These are phyloP conservation scores for Asterella californica DNA, from an alignment of 225 moss, liverwort and hornwort species.

Conservation along the genomic window DNA sequence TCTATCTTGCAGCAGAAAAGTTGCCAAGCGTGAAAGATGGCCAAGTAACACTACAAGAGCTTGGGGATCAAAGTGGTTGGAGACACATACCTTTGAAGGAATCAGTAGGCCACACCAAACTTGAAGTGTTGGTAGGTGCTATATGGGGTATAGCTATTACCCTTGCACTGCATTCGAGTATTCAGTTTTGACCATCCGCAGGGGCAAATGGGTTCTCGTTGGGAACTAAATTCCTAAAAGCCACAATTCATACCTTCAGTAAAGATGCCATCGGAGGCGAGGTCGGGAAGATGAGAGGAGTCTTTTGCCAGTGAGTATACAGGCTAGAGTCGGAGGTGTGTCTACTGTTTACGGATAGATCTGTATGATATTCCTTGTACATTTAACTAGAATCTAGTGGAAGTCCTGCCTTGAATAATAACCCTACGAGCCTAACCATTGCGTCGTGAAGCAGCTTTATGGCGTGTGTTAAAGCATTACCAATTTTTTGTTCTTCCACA, in stretches of 20 bases:
- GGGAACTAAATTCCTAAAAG: background rate
- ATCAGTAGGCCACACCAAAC: constrained; percentile 82
- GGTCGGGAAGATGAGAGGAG: background rate
- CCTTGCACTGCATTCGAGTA: constrained; percentile 32
- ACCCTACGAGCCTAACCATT: no score
- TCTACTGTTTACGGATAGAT: background rate
- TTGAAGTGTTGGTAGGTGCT: constrained; percentile 75
- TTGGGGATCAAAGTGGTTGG: constrained; percentile 71
- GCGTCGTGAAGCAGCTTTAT: no score
- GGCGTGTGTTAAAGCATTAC: no score
- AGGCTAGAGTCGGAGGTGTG: background rate
- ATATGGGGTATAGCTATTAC: constrained; percentile 62
- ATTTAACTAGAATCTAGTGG: background rate
- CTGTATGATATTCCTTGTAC: background rate
- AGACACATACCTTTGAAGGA: constrained; percentile 85
- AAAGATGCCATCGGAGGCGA: background rate
- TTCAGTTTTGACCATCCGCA: background rate
- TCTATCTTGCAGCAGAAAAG: constrained; percentile 52
- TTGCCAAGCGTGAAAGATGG: constrained; percentile 75
- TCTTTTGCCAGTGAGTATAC: background rate
- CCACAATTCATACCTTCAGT: background rate
- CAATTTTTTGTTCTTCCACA: no score
- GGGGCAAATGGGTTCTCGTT: background rate
- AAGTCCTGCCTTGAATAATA: no score
- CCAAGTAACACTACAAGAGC: constrained; percentile 78